Percentiles rank a stretch among this genome's conserved stretches.
Evolutionary conservation across 1,139 yeast genomes (phyloP).

Genomic region (Geotrichum histeridarum): DNA sequence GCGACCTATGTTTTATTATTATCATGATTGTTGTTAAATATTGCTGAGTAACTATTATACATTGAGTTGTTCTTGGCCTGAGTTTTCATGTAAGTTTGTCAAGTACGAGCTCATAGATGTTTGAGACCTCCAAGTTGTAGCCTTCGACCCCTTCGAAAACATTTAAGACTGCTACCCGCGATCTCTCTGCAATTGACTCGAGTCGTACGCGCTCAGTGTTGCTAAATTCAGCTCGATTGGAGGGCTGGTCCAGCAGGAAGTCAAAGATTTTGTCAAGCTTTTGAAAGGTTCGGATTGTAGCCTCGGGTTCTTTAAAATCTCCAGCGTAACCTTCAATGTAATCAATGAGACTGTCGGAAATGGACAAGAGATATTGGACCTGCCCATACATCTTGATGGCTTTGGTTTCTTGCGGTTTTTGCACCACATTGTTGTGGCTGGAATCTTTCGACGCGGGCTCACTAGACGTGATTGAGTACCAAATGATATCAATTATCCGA

Average conservation of each 20-base stretch:
- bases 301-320: conserved; percentile 15
- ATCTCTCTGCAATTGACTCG: conserved; percentile 30
- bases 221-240: conserved; percentile 10
- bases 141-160: conserved; percentile 19
- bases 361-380: conserved; percentile 52
- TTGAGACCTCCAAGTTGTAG: conserved; percentile 23
- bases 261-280: conserved; percentile 29
- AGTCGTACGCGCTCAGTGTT: conserved; percentile 31
- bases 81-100: conserved; percentile 15
- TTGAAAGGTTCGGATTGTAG: conserved; percentile 13
- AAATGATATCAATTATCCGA: conserved; percentile 48
- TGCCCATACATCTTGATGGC: conserved; percentile 46
- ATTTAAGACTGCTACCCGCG: conserved; percentile 24
- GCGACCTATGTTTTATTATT: not conserved
- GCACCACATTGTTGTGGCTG: not conserved
- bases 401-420: not conserved
- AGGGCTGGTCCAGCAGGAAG: conserved; percentile 21
- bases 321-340: conserved; percentile 32
- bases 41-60: too few relatives aligned
- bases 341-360: conserved; percentile 65
- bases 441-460: conserved; percentile 10
- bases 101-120: conserved; percentile 21
- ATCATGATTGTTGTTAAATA: not conserved
- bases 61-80: too few relatives aligned
- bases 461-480: conserved; percentile 47